phyloP scores from a whole-genome alignment of 257 asterid genomes.

The Ophiorrhiza pumila region DNA sequence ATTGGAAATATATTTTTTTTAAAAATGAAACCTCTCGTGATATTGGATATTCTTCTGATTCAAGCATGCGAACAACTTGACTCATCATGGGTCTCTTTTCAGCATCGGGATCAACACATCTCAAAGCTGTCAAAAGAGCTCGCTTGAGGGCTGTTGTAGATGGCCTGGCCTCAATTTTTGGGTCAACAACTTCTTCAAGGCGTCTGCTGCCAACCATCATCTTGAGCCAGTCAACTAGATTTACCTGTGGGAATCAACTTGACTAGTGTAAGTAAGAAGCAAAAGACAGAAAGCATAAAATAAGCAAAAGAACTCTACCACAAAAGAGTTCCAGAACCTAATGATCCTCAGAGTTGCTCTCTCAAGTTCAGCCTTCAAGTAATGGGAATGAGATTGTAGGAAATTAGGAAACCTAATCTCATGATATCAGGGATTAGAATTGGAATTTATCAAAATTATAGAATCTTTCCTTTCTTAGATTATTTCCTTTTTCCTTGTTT shows the following conservation, averaged over 20 bases:
- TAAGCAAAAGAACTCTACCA: background rate
- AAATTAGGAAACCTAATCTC: no score
- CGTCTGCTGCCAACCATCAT: slow-evolving; percentile 74
- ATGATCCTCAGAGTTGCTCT: no score
- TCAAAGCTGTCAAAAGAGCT: slow-evolving; percentile 62
- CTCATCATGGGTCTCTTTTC: slow-evolving; percentile 82
- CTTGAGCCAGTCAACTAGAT: slow-evolving; percentile 86
- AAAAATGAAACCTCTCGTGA: slow-evolving; percentile 53
- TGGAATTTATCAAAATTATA: no score
- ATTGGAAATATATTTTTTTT: background rate
- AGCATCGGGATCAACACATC: slow-evolving; percentile 80
- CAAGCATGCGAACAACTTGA: slow-evolving; percentile 86
- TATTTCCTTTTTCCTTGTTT: no score
- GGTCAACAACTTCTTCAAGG: slow-evolving; percentile 69
- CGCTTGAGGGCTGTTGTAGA: slow-evolving; percentile 65
- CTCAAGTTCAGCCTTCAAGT: no score
- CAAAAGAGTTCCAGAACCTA: background rate
- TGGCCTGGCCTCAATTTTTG: slow-evolving; percentile 55
- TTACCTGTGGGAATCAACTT: slow-evolving; percentile 42
- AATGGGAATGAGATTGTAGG: no score
- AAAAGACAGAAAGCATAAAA: background rate
- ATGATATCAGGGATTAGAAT: no score
- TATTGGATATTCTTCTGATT: slow-evolving; percentile 73
- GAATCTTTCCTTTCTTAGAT: no score
- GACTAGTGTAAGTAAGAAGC: background rate